Evolutionary conservation across 768 basidiomycete genomes (phyloP).

Genomic region (Leucosporidium yakuticum): DNA sequence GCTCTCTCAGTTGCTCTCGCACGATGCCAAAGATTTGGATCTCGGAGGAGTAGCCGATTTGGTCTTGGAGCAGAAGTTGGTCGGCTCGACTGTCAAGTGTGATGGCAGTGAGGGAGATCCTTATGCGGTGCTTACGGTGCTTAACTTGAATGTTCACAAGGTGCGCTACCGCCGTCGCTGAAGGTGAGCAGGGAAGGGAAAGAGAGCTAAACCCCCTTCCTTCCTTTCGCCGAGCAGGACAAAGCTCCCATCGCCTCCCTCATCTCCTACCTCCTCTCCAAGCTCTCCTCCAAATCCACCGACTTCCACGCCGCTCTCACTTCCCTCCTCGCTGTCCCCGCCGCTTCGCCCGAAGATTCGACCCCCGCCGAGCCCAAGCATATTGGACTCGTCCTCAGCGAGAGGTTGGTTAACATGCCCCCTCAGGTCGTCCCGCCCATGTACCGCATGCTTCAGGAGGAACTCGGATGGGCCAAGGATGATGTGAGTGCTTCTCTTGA

Average conservation of each 20-base stretch:
- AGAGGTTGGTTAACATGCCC: slow-evolving; percentile 91
- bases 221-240: slow-evolving; percentile 49
- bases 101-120: slow-evolving; percentile 87
- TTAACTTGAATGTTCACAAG: slow-evolving; percentile 55
- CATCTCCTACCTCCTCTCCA: slow-evolving; percentile 61
- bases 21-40: slow-evolving; percentile 69
- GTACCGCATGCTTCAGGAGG: slow-evolving; percentile 80
- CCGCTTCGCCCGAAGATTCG: slow-evolving; percentile 10
- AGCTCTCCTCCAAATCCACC: slow-evolving; percentile 53
- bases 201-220: slow-evolving; percentile 7
- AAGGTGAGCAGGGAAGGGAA: background rate
- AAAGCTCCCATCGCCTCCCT: slow-evolving; percentile 66
- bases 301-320: slow-evolving; percentile 51
- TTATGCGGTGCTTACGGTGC: slow-evolving; percentile 73
- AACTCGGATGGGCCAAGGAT: slow-evolving; percentile 65
- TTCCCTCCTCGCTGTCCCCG: slow-evolving; percentile 39
- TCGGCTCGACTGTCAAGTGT: slow-evolving; percentile 87
- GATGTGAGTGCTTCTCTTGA: slow-evolving; percentile 48
- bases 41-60: slow-evolving; percentile 72
- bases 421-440: slow-evolving; percentile 86
- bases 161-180: background rate
- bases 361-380: slow-evolving; percentile 38
- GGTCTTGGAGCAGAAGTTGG: slow-evolving; percentile 62
- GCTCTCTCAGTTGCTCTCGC: slow-evolving; percentile 56
- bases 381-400: slow-evolving; percentile 76